These are phyloP conservation scores for Apiospora koreana DNA, from an alignment of 2,329 filamentous ascomycete genomes.

Conservation along the genomic window DNA sequence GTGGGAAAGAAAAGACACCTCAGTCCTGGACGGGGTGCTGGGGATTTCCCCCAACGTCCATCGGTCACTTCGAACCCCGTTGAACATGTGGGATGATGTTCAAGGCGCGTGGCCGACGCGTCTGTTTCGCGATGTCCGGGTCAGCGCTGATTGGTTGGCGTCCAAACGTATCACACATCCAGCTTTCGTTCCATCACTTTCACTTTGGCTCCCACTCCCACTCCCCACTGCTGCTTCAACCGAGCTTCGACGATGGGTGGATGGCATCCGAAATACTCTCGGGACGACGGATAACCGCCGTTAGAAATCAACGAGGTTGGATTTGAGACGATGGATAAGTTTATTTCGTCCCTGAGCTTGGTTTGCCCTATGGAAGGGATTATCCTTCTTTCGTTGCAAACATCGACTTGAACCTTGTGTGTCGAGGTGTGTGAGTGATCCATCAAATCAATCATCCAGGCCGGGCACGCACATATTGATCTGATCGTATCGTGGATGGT, in stretches of 20 bases:
- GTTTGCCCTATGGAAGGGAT: not conserved
- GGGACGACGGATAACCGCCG: not conserved
- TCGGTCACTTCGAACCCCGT: not conserved
- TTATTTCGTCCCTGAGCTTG: not conserved
- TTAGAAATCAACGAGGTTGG: slow-evolving; percentile 1
- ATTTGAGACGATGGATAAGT: not conserved
- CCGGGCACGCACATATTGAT: not conserved
- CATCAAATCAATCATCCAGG: not conserved
- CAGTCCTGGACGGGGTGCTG: not conserved
- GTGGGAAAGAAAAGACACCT: too few relatives aligned
- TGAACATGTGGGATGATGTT: not conserved
- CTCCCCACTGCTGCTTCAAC: too few relatives aligned
- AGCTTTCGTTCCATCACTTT: not conserved
- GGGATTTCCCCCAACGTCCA: not conserved
- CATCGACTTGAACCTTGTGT: not conserved
- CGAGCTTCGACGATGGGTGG: not conserved
- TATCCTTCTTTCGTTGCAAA: not conserved
- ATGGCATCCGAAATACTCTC: not conserved
- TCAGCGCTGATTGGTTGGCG: not conserved
- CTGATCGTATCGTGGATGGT: not conserved
- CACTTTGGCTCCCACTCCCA: not conserved
- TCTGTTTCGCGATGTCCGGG: not conserved
- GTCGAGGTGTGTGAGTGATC: not conserved
- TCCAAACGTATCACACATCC: not conserved
- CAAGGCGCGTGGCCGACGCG: not conserved